Evolutionary conservation across 2,329 filamentous ascomycete species (phyloP), one percentile per base, ranked within the genome.

Genomic region (Penicillium italicum): DNA sequence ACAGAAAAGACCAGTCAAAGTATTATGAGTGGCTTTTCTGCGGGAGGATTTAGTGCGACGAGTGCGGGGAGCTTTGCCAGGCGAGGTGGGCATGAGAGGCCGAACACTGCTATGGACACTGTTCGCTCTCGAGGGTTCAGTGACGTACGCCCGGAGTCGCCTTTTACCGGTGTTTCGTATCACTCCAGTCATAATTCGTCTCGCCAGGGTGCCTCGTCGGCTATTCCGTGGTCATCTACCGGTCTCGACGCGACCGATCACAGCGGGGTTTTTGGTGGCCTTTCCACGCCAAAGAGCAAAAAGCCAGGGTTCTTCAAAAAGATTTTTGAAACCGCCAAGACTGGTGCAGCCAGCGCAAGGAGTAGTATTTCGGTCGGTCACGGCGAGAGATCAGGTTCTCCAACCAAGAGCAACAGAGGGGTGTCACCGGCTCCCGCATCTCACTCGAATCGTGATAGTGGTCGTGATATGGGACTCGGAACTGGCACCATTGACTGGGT

Each of bases 261-360:
- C 0, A 81, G 83, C 20, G 82, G 85, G 37, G 83, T 88, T 0
- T 80, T 97, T 6, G 93, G 93, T 38, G 92, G 93, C 0, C 81
- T 97, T 9, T 79, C 77, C 12, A 80, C 82, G 10, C 91, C 91
- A 0, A 89, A 92, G 74, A 80, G 85, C 1, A 91, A 90, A 60
- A 94, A 91, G 72, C 87, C 87, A 59, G 93, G 91, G 46, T 96
- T 97, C 68, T 94, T 97, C 80, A 94, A 93, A 74, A 95, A 96
- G 69, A 93, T 97, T 65, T 85, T 97, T 30, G 92, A 96, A 62
- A 91, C 90, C 2, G 93, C 92, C 16, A 97, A 96, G 77, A 97
- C 93, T 0, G 91, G 91, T 31, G 92, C 95, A 33, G 93, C 93
- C 2, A 96, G 86, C 69, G 91, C 90, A 50, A 85, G 93, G 59